Conservation (phyloP, 2,329 filamentous ascomycete genomes). For the Scopulariopsis brevicaulis region DNA sequence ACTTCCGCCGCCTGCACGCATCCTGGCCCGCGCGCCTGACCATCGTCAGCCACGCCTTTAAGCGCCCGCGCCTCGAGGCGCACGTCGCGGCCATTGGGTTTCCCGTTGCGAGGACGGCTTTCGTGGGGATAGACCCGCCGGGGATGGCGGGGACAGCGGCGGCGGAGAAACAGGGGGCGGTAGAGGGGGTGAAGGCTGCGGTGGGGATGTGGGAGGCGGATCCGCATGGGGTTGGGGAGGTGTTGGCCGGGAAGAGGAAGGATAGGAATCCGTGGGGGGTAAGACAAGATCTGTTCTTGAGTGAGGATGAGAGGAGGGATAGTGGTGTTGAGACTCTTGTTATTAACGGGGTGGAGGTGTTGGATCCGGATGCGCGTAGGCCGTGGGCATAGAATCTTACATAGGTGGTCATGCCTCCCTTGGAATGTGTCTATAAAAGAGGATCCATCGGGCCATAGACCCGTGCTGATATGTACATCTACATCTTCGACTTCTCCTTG, state of each 20-base stretch:
- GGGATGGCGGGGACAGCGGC: slow-evolving; percentile 19
- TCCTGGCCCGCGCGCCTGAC: slow-evolving; percentile 47
- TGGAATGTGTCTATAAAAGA: background rate
- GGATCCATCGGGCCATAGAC: background rate
- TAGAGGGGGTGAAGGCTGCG: slow-evolving; percentile 29
- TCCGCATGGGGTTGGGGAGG: slow-evolving; percentile 35
- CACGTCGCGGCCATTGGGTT: slow-evolving; percentile 55
- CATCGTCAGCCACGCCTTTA: slow-evolving; percentile 61
- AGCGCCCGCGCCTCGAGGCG: slow-evolving; percentile 45
- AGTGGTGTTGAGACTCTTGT: slow-evolving; percentile 25
- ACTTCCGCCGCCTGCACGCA: slow-evolving; percentile 39
- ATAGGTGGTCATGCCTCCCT: background rate
- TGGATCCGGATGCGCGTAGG: slow-evolving; percentile 24
- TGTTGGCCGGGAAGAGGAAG: slow-evolving; percentile 33
- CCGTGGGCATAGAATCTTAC: slow-evolving; percentile 21
- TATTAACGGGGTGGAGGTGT: slow-evolving; percentile 21
- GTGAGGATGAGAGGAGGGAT: slow-evolving; percentile 16
- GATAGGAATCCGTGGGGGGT: slow-evolving; percentile 36
- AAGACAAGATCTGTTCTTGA: slow-evolving; percentile 30
- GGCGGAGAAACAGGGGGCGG: slow-evolving; percentile 23
- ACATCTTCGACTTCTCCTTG: slow-evolving; percentile 6
- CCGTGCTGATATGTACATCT: background rate
- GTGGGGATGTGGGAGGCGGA: slow-evolving; percentile 37
- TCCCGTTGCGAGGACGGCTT: slow-evolving; percentile 29
- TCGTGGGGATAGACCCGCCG: slow-evolving; percentile 55